Base-by-base conservation (phyloP, 441 rosid genomes). In the Iberis amara region DNA sequence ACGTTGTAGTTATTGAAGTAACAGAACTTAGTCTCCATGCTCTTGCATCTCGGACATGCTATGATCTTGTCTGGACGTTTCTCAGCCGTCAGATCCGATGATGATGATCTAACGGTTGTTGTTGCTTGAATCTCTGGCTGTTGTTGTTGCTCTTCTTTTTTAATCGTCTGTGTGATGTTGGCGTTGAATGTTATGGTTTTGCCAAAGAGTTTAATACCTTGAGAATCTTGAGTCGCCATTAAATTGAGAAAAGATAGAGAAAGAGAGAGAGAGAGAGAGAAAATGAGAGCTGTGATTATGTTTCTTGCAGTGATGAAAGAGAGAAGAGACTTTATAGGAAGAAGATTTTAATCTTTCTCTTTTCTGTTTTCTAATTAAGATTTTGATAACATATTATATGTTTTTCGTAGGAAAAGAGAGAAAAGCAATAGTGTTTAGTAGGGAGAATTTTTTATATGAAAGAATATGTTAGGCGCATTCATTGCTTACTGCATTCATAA, bases 1-100 rank as follows among this genome's bases (percentile, higher is more conserved):
- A 88, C 94, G 73, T 88, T 88, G 80, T 88, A 88, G 57, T 88
- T 88, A 47, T 85, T 88, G 72, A 87, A 87, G 71, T 87, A 87
- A 65, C 96, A 87, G 51, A 87, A 87, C 62, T 87, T 87, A 32
- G 96, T 88, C 77, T 88, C 94, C 85, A 78, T 80, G 80, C 86
- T 79, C 56, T 80, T 84, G 73, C 96, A 88, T 71, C 96, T 70
- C 4, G 94, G 96, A 60, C 96, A 88, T 0, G 94, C 75, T 18
- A 82, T 85, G 66, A 80, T 74, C 81, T 82, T 82, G 52, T 88
- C 91, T 9, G 86, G 86, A 57, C 80, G 73, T 62, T 80, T 79
- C 11, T 68, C 83, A 3, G 33, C 55, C 39, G 76, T 39, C 9
- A 62, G 71, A 63, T 63, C 61, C 7, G 62, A 36, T 66, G 68